phyloP scores from a whole-genome alignment of 2,329 filamentous ascomycete species.

The Pseudohalonectria lignicola region DNA sequence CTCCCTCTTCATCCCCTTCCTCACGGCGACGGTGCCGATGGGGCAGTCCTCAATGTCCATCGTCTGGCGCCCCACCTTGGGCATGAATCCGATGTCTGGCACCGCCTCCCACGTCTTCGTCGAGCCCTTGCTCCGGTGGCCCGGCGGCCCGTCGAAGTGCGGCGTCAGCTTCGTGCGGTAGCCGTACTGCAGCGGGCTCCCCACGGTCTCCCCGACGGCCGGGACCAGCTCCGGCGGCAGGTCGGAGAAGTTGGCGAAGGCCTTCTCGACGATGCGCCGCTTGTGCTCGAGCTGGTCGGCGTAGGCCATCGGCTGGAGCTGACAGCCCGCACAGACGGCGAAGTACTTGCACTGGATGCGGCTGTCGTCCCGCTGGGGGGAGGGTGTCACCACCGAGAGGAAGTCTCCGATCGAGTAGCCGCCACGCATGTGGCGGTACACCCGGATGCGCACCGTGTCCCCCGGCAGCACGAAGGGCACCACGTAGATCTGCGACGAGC shows the following conservation, averaged over 20 bases:
- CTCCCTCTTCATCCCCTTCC: constrained; percentile 68
- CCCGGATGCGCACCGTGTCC: constrained; percentile 67
- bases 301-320: constrained; percentile 96
- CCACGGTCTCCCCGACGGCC: constrained; percentile 70
- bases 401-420: constrained; percentile 71
- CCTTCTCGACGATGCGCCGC: constrained; percentile 76
- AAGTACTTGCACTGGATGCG: constrained; percentile 83
- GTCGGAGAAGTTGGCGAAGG: constrained; percentile 83
- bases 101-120: constrained; percentile 48
- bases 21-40: constrained; percentile 79
- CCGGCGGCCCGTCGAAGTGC: constrained; percentile 75
- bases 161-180: constrained; percentile 97
- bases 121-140: constrained; percentile 24
- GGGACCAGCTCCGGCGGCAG: constrained; percentile 68
- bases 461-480: constrained; percentile 85
- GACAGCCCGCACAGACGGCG: constrained; percentile 75
- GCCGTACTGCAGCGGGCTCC: constrained; percentile 79
- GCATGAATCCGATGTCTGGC: constrained; percentile 82
- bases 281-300: constrained; percentile 77
- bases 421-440: constrained; percentile 54
- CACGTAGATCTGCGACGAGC: constrained; percentile 60
- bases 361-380: constrained; percentile 63
- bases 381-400: constrained; percentile 63
- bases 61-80: constrained; percentile 68
- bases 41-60: constrained; percentile 97